phyloP scores from a whole-genome alignment of 2,329 filamentous ascomycete species.

The Talaromyces marneffei region DNA sequence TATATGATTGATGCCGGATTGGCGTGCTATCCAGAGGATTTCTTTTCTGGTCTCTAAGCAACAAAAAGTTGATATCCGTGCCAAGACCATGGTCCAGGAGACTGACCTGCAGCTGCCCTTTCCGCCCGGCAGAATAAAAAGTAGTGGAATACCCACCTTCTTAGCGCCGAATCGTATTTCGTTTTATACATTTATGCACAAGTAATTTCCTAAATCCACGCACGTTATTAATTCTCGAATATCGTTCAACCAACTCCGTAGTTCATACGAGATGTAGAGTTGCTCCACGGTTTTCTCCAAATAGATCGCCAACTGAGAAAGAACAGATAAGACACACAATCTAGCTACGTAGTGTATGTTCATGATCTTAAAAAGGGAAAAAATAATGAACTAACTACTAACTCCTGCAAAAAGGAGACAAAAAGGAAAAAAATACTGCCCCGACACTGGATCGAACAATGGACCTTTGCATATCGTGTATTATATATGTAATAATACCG shows the following conservation, averaged over 20 bases:
- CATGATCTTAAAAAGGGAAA: too few relatives aligned
- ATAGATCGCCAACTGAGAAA: too few relatives aligned
- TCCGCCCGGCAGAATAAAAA: slow-evolving; percentile 14
- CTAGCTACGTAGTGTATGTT: too few relatives aligned
- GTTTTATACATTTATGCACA: background rate
- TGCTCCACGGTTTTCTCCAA: too few relatives aligned
- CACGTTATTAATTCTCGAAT: too few relatives aligned
- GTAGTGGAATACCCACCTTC: too few relatives aligned
- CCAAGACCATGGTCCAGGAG: background rate
- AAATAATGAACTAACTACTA: too few relatives aligned
- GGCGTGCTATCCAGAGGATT: background rate
- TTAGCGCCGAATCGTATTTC: too few relatives aligned
- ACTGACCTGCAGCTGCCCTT: background rate
- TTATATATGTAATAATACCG: too few relatives aligned
- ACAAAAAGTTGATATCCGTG: background rate
- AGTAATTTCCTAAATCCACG: background rate
- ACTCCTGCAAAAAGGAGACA: background rate
- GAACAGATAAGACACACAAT: too few relatives aligned
- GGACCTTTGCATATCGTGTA: background rate
- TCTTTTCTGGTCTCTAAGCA: background rate
- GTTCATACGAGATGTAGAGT: too few relatives aligned
- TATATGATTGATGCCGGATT: background rate
- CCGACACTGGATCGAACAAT: background rate
- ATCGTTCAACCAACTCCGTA: too few relatives aligned
- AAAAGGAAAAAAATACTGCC: background rate